These are phyloP conservation scores for Aspergillus sp. DNA, from an alignment of 2,329 filamentous ascomycete genomes.

Conservation along the genomic window DNA sequence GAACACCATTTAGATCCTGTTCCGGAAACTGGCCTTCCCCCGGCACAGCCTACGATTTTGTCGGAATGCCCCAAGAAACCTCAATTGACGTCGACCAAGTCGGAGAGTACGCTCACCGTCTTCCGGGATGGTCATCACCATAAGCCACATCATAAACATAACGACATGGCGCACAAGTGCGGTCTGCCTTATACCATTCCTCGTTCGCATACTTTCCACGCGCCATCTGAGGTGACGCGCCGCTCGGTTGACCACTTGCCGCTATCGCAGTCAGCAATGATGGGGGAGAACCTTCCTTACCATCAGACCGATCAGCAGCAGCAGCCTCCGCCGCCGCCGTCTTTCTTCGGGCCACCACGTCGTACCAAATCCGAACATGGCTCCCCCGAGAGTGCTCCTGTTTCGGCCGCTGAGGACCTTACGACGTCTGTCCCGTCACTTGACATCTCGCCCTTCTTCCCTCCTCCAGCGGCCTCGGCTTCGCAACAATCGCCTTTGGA, in stretches of 20 bases:
- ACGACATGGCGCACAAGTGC: slow-evolving; percentile 57
- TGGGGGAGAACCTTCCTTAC: slow-evolving; percentile 22
- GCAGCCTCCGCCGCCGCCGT: slow-evolving; percentile 22
- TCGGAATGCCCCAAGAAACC: slow-evolving; percentile 48
- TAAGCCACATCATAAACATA: slow-evolving; percentile 59
- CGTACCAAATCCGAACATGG: slow-evolving; percentile 41
- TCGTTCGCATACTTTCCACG: slow-evolving; percentile 46
- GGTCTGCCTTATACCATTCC: slow-evolving; percentile 59
- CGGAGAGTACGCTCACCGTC: slow-evolving; percentile 53
- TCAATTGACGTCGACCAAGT: slow-evolving; percentile 51
- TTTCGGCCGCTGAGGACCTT: slow-evolving; percentile 19
- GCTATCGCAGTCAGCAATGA: slow-evolving; percentile 25
- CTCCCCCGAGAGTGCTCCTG: slow-evolving; percentile 37
- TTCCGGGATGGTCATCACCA: slow-evolving; percentile 61
- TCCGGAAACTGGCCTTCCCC: slow-evolving; percentile 40
- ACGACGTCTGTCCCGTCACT: slow-evolving; percentile 19
- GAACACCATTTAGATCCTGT: slow-evolving; percentile 47
- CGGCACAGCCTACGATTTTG: slow-evolving; percentile 31
- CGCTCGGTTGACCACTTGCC: slow-evolving; percentile 50
- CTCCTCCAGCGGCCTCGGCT: slow-evolving; percentile 18
- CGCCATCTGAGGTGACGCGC: slow-evolving; percentile 39
- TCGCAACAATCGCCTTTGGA: slow-evolving; percentile 16
- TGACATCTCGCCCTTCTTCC: slow-evolving; percentile 27
- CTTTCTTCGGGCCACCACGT: slow-evolving; percentile 27
- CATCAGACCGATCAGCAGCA: not conserved